Evolutionary conservation across 2,329 filamentous ascomycete species (phyloP), one percentile per base, ranked within the genome.

Genomic region (Sporothrix sp.): DNA sequence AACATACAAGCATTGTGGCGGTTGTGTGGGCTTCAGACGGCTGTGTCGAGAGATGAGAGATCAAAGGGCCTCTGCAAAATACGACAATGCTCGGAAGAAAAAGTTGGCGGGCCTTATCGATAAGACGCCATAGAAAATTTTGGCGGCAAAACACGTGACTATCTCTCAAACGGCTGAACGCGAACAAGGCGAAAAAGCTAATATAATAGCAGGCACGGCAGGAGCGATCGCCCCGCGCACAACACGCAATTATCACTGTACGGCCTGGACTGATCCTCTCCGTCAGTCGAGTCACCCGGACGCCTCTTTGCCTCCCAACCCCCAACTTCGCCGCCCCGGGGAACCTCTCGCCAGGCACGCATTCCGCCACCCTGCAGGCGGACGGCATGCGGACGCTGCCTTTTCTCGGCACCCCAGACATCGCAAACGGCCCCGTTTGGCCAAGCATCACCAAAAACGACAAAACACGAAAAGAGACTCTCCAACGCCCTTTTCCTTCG

Each of bases 1-100:
- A 20, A 57, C 57, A 16, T 52, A 58, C 57, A 39, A 58, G 51
- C 55, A 58, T 56, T 35, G 10, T 46, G 32, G 32, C 37, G 45
- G 45, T 18, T 50, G 30, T 25, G 33, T 21, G n/a, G 35, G 21
- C 10, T 14, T 28, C 36, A n/a, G n/a, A 23, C 16, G 38, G 43
- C 44, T 30, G 23, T 44, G 48, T 16, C 13, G 6, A 20, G 35
- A 37, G 7, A 20, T 25, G n/a, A n/a, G 10, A 20, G 18, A 10
- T 18, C 16, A n/a, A 16, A 28, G 14, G 23, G n/a, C n/a, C n/a
- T n/a, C n/a, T n/a, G n/a, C n/a, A 21, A 20, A 20, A 38, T 8
- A 21, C 14, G 45, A 32, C 25, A 25, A n/a, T 23, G 27, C 32
- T 32, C 28, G 16, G 30, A 39, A 48, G 49, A 50, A 52, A 42